Evolutionary conservation across 2,329 filamentous ascomycete genomes (phyloP).

Genomic region (Aspergillus proliferans): DNA sequence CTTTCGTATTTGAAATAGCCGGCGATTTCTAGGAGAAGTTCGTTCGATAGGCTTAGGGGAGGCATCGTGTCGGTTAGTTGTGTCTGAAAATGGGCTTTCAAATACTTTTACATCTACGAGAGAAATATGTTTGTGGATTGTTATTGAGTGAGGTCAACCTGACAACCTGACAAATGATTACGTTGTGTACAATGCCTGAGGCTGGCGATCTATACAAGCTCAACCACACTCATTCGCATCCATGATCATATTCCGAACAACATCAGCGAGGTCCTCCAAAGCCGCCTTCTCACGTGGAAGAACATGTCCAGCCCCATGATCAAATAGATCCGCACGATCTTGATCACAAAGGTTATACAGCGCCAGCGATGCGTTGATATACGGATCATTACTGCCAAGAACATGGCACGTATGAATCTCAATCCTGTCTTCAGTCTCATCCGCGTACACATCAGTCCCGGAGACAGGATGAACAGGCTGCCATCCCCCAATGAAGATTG

Average conservation of each 20-base stretch:
- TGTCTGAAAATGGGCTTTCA: too few relatives aligned
- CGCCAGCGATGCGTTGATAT: not conserved
- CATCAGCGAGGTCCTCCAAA: not conserved
- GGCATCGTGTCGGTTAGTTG: not conserved
- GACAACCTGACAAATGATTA: too few relatives aligned
- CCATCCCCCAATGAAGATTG: constrained; percentile 17
- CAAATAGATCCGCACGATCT: not conserved
- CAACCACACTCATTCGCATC: too few relatives aligned
- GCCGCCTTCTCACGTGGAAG: not conserved
- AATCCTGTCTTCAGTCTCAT: not conserved
- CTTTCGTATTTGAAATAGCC: not conserved
- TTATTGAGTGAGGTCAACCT: too few relatives aligned
- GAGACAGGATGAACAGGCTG: constrained; percentile 6
- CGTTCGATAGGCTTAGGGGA: not conserved
- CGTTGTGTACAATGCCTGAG: too few relatives aligned
- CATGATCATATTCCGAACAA: not conserved
- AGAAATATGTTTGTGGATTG: too few relatives aligned
- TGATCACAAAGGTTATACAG: constrained; percentile 1
- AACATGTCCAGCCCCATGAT: not conserved
- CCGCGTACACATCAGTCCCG: not conserved
- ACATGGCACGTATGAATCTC: not conserved
- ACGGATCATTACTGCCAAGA: not conserved
- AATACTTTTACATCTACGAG: too few relatives aligned
- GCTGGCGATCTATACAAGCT: too few relatives aligned
- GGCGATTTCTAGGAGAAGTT: not conserved